These are phyloP conservation scores for Spizellomyces punctatus DNA, from an alignment of 192 early-diverging fungal species.

Conservation along the genomic window DNA sequence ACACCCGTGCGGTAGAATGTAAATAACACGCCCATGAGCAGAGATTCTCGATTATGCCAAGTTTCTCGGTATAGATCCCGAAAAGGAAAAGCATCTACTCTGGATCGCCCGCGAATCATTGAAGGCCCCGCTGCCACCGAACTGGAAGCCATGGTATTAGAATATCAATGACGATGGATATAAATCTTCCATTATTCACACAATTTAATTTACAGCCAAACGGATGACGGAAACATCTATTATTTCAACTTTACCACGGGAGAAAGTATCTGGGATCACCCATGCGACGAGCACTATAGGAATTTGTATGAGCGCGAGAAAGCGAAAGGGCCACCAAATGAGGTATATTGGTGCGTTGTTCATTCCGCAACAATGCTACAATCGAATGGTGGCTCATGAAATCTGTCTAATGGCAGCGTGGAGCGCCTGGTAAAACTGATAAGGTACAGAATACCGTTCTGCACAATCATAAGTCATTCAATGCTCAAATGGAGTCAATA, in stretches of 20 bases:
- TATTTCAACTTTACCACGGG: constrained; percentile 65
- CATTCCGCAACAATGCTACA: background rate
- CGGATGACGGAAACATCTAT: constrained; percentile 66
- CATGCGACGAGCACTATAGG: constrained; percentile 65
- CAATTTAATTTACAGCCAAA: constrained; percentile 49
- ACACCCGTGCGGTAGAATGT: background rate
- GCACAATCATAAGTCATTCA: no score
- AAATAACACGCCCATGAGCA: constrained; percentile 4
- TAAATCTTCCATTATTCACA: background rate
- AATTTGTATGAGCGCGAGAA: constrained; percentile 61
- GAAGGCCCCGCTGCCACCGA: constrained; percentile 61
- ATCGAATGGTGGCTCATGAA: no score
- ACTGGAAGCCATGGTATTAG: constrained; percentile 67
- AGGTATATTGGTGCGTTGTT: background rate
- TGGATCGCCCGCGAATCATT: constrained; percentile 67
- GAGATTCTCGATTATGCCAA: constrained; percentile 65
- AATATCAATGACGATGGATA: background rate
- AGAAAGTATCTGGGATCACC: constrained; percentile 69
- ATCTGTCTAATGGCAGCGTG: constrained; percentile 7
- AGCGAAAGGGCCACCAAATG: constrained; percentile 38
- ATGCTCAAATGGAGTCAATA: no score
- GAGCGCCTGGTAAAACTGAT: background rate
- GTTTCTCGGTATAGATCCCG: constrained; percentile 63
- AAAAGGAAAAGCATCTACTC: constrained; percentile 55
- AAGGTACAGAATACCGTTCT: no score